phyloP scores from a whole-genome alignment of 2,329 filamentous ascomycete genomes.

The Lojkania enalia region DNA sequence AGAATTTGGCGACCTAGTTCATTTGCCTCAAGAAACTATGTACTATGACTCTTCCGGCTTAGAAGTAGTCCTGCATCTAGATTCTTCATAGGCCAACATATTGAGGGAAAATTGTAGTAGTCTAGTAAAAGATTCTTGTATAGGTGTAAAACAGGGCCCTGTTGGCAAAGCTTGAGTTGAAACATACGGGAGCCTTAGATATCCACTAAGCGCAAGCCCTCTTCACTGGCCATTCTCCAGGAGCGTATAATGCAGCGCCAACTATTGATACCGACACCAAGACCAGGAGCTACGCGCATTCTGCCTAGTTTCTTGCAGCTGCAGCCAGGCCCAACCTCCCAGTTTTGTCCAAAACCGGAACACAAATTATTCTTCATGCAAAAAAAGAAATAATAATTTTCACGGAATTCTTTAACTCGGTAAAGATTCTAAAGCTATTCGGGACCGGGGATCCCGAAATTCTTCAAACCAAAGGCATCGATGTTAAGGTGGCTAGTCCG shows the following conservation, averaged over 20 bases:
- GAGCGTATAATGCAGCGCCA: conserved; percentile 11
- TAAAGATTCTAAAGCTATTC: conserved; percentile 64
- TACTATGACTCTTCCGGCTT: conserved; percentile 17
- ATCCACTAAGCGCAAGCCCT: conserved; percentile 13
- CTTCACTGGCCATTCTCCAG: conserved; percentile 14
- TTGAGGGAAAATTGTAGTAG: not conserved
- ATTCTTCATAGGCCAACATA: conserved; percentile 6
- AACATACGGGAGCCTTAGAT: conserved; percentile 16
- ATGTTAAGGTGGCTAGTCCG: conserved; percentile 13
- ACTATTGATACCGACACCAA: conserved; percentile 9
- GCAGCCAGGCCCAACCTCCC: conserved; percentile 12
- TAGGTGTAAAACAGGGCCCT: conserved; percentile 9
- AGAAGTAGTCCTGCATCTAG: conserved; percentile 11
- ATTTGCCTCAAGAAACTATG: conserved; percentile 33
- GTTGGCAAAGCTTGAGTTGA: conserved; percentile 17
- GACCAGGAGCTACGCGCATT: conserved; percentile 8
- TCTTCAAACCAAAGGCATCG: conserved; percentile 13
- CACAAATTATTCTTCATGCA: not conserved
- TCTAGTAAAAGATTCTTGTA: conserved; percentile 11
- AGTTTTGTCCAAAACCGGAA: conserved; percentile 4
- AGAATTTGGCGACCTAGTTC: conserved; percentile 26
- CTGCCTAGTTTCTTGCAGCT: conserved; percentile 13
- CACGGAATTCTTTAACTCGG: conserved; percentile 58
- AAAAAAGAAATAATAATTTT: conserved; percentile 59
- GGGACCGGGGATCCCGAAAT: conserved; percentile 54